Conservation (phyloP, 2,329 filamentous ascomycete species). For the Pseudocercospora vitis region DNA sequence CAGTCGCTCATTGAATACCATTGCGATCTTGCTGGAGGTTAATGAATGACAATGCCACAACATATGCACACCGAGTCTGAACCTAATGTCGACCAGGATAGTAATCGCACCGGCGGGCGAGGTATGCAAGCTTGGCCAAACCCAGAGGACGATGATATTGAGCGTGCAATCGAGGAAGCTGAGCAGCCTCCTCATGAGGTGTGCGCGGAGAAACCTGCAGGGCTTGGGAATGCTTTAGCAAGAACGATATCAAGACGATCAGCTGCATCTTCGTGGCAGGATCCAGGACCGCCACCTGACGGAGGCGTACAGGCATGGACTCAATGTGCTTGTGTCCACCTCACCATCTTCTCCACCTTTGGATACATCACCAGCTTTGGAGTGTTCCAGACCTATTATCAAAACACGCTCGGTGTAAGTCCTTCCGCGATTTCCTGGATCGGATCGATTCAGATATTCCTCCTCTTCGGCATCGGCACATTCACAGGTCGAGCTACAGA, state of each 20-base stretch:
- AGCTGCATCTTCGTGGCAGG: conserved; percentile 30
- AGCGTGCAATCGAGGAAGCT: conserved; percentile 23
- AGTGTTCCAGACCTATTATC: conserved; percentile 51
- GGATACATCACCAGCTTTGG: conserved; percentile 35
- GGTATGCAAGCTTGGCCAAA: conserved; percentile 24
- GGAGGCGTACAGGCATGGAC: conserved; percentile 42
- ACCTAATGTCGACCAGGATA: neutral
- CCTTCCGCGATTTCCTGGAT: conserved; percentile 55
- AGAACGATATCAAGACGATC: conserved; percentile 32
- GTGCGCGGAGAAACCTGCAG: conserved; percentile 5
- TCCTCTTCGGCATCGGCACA: conserved; percentile 54
- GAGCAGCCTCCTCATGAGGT: conserved; percentile 13
- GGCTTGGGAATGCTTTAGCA: conserved; percentile 17
- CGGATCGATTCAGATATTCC: conserved; percentile 53
- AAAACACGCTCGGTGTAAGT: conserved; percentile 33
- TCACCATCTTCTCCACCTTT: conserved; percentile 39
- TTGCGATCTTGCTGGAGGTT: neutral
- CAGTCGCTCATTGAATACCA: neutral
- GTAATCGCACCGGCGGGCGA: neutral
- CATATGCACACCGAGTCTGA: neutral
- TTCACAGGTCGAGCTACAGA: conserved; percentile 56
- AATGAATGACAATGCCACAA: neutral
- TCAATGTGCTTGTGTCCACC: conserved; percentile 32
- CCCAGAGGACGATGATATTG: conserved; percentile 25
- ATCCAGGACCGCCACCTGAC: conserved; percentile 45